A percentile compares a stretch with the other conserved stretches of the same genome.
Evolutionary conservation across 73 alveolate genomes (phyloP).

Genomic region (Paramecium tetraurelia): DNA sequence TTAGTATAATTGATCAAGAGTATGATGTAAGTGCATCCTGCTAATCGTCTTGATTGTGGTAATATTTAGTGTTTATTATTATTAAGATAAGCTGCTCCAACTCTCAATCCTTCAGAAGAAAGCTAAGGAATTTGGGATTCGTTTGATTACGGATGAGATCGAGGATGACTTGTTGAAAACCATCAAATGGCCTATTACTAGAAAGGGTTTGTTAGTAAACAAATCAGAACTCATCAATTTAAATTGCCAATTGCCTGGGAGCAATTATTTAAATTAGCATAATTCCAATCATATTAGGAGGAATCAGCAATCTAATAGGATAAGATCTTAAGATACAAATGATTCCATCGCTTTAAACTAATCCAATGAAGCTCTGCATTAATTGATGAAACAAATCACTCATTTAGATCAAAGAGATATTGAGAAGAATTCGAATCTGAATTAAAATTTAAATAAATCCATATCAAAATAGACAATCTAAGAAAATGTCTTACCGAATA

Average conservation of each 20-base stretch:
- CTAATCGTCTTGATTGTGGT: slow-evolving; percentile 63
- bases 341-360: not conserved
- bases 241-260: not conserved
- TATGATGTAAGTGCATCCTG: slow-evolving; percentile 63
- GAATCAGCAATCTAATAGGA: not conserved
- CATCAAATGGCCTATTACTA: slow-evolving; percentile 13
- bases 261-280: slow-evolving; percentile 13
- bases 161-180: not conserved
- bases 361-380: slow-evolving; percentile 12
- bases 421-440: not conserved
- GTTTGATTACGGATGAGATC: not conserved
- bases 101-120: not conserved
- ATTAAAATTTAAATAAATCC: not conserved
- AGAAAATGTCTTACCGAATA: not conserved
- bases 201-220: not conserved
- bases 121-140: not conserved
- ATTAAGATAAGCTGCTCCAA: not conserved
- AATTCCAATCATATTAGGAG: slow-evolving; percentile 7
- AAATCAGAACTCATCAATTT: not conserved
- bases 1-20: slow-evolving; percentile 43
- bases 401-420: not conserved
- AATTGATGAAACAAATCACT: not conserved
- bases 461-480: not conserved
- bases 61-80: not conserved
- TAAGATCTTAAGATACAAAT: not conserved